Conservation (phyloP, 2,329 filamentous ascomycete genomes). For the Dothistroma septosporum region DNA sequence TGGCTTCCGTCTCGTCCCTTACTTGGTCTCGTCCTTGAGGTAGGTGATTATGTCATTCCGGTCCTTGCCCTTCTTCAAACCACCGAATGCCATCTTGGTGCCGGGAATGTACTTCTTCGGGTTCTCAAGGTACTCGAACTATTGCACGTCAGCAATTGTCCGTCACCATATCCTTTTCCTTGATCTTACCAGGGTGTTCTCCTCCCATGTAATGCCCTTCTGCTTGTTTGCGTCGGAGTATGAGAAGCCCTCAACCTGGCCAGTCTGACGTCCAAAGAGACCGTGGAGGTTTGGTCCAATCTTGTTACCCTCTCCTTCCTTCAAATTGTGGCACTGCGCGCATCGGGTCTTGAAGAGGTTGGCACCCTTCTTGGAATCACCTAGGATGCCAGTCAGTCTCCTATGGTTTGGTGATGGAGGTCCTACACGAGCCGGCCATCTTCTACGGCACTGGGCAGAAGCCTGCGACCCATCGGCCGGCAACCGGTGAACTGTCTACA, state of each 20-base stretch:
- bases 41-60: constrained; percentile 95
- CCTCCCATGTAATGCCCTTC: constrained; percentile 85
- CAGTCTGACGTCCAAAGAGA: constrained; percentile 94
- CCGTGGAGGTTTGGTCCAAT: constrained; percentile 95
- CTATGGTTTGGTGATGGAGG: background rate
- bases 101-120: constrained; percentile 99
- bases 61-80: constrained; percentile 99
- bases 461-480: background rate
- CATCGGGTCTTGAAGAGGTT: constrained; percentile 99
- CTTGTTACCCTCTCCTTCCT: constrained; percentile 90
- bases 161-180: background rate
- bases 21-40: constrained; percentile 67
- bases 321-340: constrained; percentile 96
- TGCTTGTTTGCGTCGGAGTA: constrained; percentile 99
- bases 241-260: constrained; percentile 83
- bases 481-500: background rate
- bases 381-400: constrained; percentile 45
- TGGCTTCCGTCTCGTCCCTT: constrained; percentile 40
- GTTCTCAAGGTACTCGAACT: constrained; percentile 99
- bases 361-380: constrained; percentile 89
- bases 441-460: background rate
- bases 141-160: constrained; percentile 16
- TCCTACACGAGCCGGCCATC: background rate
- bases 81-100: constrained; percentile 99
- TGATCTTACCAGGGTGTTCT: constrained; percentile 67